Evolutionary conservation across 23 red algal genomes (phyloP).

Genomic region (Gracilaria caudata): DNA sequence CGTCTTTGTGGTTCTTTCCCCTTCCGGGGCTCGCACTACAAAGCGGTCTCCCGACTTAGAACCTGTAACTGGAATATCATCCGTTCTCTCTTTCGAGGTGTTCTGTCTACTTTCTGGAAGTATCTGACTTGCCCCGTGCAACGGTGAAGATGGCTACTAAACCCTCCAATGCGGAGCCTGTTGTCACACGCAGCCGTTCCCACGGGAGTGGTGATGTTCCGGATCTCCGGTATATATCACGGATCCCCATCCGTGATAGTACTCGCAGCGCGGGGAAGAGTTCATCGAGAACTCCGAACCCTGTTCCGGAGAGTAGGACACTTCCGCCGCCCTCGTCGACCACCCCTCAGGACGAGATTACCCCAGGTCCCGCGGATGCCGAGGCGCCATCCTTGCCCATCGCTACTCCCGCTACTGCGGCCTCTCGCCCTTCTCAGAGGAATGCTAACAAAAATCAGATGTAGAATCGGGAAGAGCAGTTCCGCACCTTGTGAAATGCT

Average conservation of each 20-base stretch:
- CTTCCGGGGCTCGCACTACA: not conserved
- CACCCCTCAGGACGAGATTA: not conserved
- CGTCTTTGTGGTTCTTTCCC: slow-evolving; percentile 4
- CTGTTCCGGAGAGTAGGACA: too few relatives aligned
- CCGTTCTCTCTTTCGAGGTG: too few relatives aligned
- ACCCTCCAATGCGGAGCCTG: not conserved
- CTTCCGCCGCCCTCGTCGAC: not conserved
- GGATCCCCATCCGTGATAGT: not conserved
- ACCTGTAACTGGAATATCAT: too few relatives aligned
- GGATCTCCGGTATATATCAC: not conserved
- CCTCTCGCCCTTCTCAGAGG: not conserved
- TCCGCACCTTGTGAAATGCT: not conserved
- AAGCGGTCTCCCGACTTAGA: not conserved
- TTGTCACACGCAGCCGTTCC: not conserved
- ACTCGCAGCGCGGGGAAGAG: not conserved
- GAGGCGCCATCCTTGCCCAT: not conserved
- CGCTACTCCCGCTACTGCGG: not conserved
- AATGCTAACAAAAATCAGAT: not conserved
- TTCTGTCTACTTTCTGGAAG: too few relatives aligned
- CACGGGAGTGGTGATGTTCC: not conserved
- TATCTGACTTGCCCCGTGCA: too few relatives aligned
- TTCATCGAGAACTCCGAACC: not conserved
- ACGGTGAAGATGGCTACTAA: not conserved
- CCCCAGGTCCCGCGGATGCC: not conserved
- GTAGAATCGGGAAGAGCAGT: not conserved